Evolutionary conservation across 257 asterid species (phyloP).

Genomic region (Salvia miltiorrhiza): DNA sequence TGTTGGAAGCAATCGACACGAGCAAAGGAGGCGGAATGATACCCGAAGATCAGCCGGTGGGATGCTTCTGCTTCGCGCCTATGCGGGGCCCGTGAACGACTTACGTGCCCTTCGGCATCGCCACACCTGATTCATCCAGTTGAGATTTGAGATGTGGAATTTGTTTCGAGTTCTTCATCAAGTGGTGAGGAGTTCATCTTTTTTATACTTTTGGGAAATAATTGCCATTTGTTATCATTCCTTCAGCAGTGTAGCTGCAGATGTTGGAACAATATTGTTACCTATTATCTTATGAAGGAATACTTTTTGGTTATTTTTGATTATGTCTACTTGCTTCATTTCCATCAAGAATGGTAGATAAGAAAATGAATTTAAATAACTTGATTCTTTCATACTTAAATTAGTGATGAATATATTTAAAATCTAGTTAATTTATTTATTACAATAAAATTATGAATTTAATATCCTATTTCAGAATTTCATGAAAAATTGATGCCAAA

Average conservation of each 20-base stretch:
- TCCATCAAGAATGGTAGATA: neutral
- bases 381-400: too few species aligned
- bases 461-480: too few species aligned
- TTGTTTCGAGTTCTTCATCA: conserved; percentile 4
- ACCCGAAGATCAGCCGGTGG: conserved; percentile 67
- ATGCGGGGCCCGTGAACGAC: conserved; percentile 67
- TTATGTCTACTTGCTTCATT: neutral
- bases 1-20: conserved; percentile 78
- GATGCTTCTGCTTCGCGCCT: conserved; percentile 79
- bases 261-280: neutral
- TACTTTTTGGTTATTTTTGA: neutral
- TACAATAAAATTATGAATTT: too few species aligned
- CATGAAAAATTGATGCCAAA: too few species aligned
- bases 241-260: conserved; percentile 9
- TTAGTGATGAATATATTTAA: too few species aligned
- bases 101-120: too few species aligned
- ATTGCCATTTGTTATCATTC: conserved; percentile 1
- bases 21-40: conserved; percentile 96
- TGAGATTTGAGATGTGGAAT: too few species aligned
- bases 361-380: too few species aligned
- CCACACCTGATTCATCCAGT: too few species aligned
- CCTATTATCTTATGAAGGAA: conserved; percentile 1
- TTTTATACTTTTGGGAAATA: neutral
- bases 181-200: conserved; percentile 7
- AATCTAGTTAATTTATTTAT: too few species aligned